A percentile compares a stretch with the other conserved stretches of the same genome.
Evolutionary conservation across 768 basidiomycete genomes (phyloP).

Genomic region (Hericium alpestre): DNA sequence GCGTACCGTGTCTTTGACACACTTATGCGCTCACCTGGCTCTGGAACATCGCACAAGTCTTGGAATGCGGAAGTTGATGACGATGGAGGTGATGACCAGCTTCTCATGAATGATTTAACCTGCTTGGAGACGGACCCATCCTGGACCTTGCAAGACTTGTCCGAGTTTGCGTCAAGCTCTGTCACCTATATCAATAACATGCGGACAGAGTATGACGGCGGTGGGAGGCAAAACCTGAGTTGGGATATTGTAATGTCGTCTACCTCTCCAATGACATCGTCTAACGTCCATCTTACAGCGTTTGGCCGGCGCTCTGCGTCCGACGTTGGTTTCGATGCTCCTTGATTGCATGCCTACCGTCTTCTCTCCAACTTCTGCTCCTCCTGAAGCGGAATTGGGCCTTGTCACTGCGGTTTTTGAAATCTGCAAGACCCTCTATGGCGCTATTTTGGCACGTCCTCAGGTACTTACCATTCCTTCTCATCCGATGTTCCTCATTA

Average conservation of each 20-base stretch:
- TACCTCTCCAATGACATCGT: neutral
- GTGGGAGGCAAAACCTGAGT: neutral
- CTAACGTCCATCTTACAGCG: constrained; percentile 29
- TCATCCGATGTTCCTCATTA: neutral
- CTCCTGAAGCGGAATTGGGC: constrained; percentile 50
- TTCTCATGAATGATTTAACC: constrained; percentile 18
- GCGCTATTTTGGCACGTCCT: constrained; percentile 35
- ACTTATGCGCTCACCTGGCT: constrained; percentile 25
- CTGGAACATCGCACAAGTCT: neutral
- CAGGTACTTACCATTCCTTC: constrained; percentile 24
- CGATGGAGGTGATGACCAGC: constrained; percentile 29
- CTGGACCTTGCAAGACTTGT: constrained; percentile 18
- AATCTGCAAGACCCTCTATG: constrained; percentile 53
- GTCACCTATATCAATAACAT: neutral
- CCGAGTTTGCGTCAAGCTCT: constrained; percentile 3
- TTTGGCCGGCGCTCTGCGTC: constrained; percentile 64
- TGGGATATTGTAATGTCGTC: constrained; percentile 9
- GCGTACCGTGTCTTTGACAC: constrained; percentile 47
- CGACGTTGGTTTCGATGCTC: constrained; percentile 72
- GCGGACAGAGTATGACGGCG: constrained; percentile 5
- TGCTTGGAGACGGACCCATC: neutral
- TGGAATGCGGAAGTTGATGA: neutral
- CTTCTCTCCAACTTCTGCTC: constrained; percentile 56
- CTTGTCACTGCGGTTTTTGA: constrained; percentile 46
- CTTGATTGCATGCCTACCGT: constrained; percentile 79